Evolutionary conservation across 2,329 filamentous ascomycete genomes (phyloP).

Genomic region (Saccharata proteae): DNA sequence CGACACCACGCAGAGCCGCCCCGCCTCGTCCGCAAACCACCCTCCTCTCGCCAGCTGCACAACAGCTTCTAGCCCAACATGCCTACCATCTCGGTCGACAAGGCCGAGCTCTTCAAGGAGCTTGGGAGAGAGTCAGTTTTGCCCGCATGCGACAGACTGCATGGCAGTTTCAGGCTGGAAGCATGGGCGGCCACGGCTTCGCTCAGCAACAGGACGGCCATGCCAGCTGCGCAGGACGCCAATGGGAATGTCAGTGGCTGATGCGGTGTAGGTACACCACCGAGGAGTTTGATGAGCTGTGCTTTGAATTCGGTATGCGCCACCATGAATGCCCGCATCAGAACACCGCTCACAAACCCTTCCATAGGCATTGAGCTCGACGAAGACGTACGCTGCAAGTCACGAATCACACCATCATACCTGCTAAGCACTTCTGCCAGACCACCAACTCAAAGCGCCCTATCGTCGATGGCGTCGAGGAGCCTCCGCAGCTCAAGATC

Average conservation of each 20-base stretch:
- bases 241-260: slow-evolving; percentile 4
- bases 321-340: neutral
- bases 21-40: slow-evolving; percentile 4
- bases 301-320: slow-evolving; percentile 78
- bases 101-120: slow-evolving; percentile 87
- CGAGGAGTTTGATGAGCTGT: slow-evolving; percentile 90
- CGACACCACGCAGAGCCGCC: slow-evolving; percentile 4
- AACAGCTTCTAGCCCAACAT: no score
- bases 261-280: slow-evolving; percentile 58
- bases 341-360: slow-evolving; percentile 4
- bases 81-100: slow-evolving; percentile 96
- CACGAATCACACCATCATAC: no score
- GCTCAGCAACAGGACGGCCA: neutral
- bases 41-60: neutral
- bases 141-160: no score
- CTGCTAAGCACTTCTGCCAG: no score
- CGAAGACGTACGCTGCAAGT: slow-evolving; percentile 52
- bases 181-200: slow-evolving; percentile 15
- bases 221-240: slow-evolving; percentile 1
- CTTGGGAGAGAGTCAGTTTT: slow-evolving; percentile 67
- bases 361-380: slow-evolving; percentile 71
- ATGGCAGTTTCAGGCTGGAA: no score
- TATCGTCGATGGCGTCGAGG: slow-evolving; percentile 64
- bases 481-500: slow-evolving; percentile 90
- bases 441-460: slow-evolving; percentile 66